These are phyloP conservation scores for Collybia sordida DNA, from an alignment of 768 basidiomycete genomes.

Conservation along the genomic window DNA sequence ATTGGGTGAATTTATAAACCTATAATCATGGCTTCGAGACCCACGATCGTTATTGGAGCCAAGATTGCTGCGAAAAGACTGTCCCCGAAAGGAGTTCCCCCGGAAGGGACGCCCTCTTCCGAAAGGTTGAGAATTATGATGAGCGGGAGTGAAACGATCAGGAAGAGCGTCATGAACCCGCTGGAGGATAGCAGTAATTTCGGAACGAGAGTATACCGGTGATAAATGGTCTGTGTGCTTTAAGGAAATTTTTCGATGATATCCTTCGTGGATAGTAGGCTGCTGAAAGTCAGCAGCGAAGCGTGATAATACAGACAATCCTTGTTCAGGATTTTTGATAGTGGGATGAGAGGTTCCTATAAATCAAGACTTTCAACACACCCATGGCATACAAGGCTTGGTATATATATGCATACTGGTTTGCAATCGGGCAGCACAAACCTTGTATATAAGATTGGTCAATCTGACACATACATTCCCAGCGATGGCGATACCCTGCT, in stretches of 20 bases:
- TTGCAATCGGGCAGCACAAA: constrained; percentile 60
- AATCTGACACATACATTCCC: constrained; percentile 10
- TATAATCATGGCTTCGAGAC: constrained; percentile 12
- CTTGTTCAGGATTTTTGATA: constrained; percentile 60
- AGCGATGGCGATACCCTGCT: constrained; percentile 20
- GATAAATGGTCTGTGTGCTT: constrained; percentile 39
- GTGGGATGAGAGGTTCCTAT: constrained; percentile 76
- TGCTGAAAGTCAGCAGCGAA: constrained; percentile 62
- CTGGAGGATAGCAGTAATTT: constrained; percentile 50
- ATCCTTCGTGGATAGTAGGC: constrained; percentile 61
- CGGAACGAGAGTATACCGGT: constrained; percentile 48
- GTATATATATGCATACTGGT: constrained; percentile 44
- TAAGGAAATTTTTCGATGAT: constrained; percentile 56
- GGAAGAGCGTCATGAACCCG: constrained; percentile 47
- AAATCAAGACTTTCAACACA: constrained; percentile 9
- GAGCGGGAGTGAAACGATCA: constrained; percentile 17
- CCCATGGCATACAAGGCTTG: not conserved
- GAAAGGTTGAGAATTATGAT: constrained; percentile 14
- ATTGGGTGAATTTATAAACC: constrained; percentile 8
- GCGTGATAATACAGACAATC: constrained; percentile 58
- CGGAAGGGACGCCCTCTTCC: constrained; percentile 18
- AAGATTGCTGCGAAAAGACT: constrained; percentile 20
- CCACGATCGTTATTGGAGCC: constrained; percentile 13
- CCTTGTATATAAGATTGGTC: constrained; percentile 35
- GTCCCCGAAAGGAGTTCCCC: constrained; percentile 18